These are phyloP conservation scores for Zygoascus ofunaensis DNA, from an alignment of 805 yeast genomes.

Conservation along the genomic window DNA sequence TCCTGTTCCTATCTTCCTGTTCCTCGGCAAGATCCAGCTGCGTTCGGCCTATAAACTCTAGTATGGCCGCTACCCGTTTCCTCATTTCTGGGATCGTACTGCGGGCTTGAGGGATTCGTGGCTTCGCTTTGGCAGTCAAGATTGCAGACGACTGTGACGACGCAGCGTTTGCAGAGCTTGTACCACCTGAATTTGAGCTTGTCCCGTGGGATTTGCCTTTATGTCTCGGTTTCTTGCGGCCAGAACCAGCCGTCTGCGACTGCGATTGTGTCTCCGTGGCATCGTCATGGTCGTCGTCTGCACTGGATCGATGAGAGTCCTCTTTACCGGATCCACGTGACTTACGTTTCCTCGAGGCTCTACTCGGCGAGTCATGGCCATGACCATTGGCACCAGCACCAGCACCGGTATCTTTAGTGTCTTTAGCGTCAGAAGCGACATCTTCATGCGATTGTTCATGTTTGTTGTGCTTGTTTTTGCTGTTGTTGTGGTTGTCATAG, in stretches of 20 bases:
- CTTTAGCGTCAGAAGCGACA: neutral
- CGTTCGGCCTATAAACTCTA: constrained; percentile 83
- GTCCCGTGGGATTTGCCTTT: neutral
- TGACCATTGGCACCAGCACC: neutral
- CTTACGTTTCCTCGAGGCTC: neutral
- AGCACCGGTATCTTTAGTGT: neutral
- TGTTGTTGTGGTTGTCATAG: no score
- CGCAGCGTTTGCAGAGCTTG: neutral
- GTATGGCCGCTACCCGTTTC: constrained; percentile 76
- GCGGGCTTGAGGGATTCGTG: constrained; percentile 71
- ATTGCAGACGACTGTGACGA: constrained; percentile 25
- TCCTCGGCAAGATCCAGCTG: constrained; percentile 76
- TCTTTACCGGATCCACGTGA: neutral
- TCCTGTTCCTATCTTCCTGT: constrained; percentile 45
- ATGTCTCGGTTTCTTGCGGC: neutral
- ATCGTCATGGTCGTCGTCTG: neutral
- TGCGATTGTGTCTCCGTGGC: neutral
- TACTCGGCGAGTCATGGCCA: neutral
- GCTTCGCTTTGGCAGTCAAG: constrained; percentile 47
- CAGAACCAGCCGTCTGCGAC: neutral
- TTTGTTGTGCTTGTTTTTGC: neutral
- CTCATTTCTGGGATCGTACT: constrained; percentile 76
- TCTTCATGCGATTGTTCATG: neutral
- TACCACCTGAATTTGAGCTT: neutral
- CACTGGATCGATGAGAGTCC: neutral